These are phyloP conservation scores for Polychytrium aggregatum DNA, from an alignment of 192 early-diverging fungal genomes.

Conservation along the genomic window DNA sequence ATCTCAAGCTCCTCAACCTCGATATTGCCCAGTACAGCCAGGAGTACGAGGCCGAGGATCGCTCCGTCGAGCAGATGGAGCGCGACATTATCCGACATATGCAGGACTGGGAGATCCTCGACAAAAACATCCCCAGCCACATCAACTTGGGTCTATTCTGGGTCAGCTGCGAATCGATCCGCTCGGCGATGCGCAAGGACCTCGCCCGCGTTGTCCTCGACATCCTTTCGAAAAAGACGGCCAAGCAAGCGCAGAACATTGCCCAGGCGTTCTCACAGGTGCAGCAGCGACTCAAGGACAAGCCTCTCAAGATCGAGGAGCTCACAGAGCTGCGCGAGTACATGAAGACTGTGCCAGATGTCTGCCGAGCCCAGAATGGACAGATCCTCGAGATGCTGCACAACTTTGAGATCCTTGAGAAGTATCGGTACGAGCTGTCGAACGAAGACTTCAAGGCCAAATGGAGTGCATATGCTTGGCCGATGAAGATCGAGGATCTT, in stretches of 20 bases:
- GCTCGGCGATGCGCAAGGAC: slow-evolving; percentile 40
- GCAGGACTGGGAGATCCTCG: slow-evolving; percentile 47
- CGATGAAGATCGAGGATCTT: slow-evolving; percentile 42
- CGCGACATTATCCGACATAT: slow-evolving; percentile 29
- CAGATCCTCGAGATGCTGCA: slow-evolving; percentile 40
- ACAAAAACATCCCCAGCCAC: slow-evolving; percentile 46
- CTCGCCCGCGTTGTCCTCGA: slow-evolving; percentile 42
- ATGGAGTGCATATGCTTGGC: slow-evolving; percentile 45
- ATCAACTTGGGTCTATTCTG: slow-evolving; percentile 44
- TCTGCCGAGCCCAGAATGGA: slow-evolving; percentile 19
- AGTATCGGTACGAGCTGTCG: slow-evolving; percentile 37
- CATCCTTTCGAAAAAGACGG: slow-evolving; percentile 24
- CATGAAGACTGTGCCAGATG: slow-evolving; percentile 45
- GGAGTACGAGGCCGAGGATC: slow-evolving; percentile 41
- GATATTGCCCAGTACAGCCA: slow-evolving; percentile 33
- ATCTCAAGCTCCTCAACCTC: slow-evolving; percentile 36
- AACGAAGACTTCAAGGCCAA: slow-evolving; percentile 46
- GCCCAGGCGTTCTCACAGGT: slow-evolving; percentile 30
- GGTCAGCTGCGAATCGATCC: slow-evolving; percentile 43
- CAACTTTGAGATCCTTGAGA: slow-evolving; percentile 46
- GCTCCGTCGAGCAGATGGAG: slow-evolving; percentile 47
- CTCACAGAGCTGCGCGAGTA: slow-evolving; percentile 45
- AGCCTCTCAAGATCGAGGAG: slow-evolving; percentile 49
- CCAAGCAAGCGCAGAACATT: slow-evolving; percentile 30
- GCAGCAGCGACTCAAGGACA: slow-evolving; percentile 34